Evolutionary conservation across 345 rosid genomes (phyloP).

Genomic region (Brassica juncea): DNA sequence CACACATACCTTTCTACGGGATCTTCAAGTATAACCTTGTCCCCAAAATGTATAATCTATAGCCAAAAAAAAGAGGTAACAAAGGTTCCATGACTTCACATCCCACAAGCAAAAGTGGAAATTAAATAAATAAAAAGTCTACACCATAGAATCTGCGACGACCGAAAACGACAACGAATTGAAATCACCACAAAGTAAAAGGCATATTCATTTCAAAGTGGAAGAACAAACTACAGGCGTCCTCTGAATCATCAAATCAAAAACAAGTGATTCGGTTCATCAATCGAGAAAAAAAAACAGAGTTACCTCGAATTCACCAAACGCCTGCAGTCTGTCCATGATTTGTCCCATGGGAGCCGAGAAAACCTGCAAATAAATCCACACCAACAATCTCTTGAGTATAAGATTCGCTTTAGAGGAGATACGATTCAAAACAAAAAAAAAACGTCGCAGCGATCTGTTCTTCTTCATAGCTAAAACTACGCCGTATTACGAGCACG

Average conservation of each 20-base stretch:
- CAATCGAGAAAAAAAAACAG: neutral
- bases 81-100: slow-evolving; percentile 14
- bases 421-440: no score
- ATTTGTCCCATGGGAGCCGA: slow-evolving; percentile 94
- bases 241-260: neutral
- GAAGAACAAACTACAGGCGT: slow-evolving; percentile 5
- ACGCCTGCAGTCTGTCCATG: slow-evolving; percentile 73
- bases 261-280: neutral
- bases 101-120: neutral
- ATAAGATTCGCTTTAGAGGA: no score
- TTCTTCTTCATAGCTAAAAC: neutral
- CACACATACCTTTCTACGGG: slow-evolving; percentile 76
- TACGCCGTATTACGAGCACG: neutral
- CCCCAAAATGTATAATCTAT: slow-evolving; percentile 80
- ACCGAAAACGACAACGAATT: neutral
- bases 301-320: slow-evolving; percentile 93
- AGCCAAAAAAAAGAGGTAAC: slow-evolving; percentile 23
- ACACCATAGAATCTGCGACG: neutral
- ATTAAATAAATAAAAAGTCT: neutral
- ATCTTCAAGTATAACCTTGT: slow-evolving; percentile 80
- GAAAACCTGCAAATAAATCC: slow-evolving; percentile 49
- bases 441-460: neutral
- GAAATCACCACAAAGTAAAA: neutral
- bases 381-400: neutral
- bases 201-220: slow-evolving; percentile 6